A percentile compares a stretch with the other conserved stretches of the same genome.
Conservation (phyloP, 1,139 yeast species). For the Nakaseomyces uthaithaninus region DNA sequence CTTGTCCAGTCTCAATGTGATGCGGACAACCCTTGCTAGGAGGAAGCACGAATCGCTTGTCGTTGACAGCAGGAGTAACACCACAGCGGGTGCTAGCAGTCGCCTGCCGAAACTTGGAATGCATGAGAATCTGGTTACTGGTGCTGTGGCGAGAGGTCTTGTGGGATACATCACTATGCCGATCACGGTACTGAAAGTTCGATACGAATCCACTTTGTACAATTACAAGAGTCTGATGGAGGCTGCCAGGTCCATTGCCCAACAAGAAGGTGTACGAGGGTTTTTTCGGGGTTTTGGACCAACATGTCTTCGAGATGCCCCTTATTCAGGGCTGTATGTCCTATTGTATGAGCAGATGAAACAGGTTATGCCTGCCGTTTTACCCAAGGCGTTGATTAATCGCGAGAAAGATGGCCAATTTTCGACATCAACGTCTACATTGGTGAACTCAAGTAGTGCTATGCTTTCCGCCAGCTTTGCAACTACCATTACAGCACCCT, state of each 20-base stretch:
- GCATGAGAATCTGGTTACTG: constrained; percentile 62
- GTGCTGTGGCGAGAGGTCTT: constrained; percentile 68
- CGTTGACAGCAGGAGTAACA: too few species aligned
- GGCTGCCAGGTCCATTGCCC: constrained; percentile 53
- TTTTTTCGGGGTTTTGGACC: constrained; percentile 85
- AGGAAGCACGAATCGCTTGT: constrained; percentile 10
- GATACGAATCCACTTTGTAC: constrained; percentile 75
- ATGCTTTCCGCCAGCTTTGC: constrained; percentile 68
- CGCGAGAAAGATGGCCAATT: constrained; percentile 22
- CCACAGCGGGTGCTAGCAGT: too few species aligned
- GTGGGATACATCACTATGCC: constrained; percentile 97
- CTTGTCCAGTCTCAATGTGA: constrained; percentile 58
- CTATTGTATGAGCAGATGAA: constrained; percentile 74
- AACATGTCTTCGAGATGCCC: constrained; percentile 85
- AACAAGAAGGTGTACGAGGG: constrained; percentile 47
- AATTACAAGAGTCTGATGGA: constrained; percentile 56
- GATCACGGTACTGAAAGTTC: constrained; percentile 83
- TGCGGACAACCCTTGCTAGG: constrained; percentile 48
- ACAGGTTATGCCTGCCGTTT: constrained; percentile 34
- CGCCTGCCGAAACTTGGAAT: constrained; percentile 64
- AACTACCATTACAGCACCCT: constrained; percentile 86
- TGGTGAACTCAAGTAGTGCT: constrained; percentile 65
- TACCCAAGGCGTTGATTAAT: constrained; percentile 22
- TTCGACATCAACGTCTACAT: constrained; percentile 41
- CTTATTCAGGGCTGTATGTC: constrained; percentile 90